phyloP scores from a whole-genome alignment of 805 yeast genomes.

The Pichia cephalocereana region DNA sequence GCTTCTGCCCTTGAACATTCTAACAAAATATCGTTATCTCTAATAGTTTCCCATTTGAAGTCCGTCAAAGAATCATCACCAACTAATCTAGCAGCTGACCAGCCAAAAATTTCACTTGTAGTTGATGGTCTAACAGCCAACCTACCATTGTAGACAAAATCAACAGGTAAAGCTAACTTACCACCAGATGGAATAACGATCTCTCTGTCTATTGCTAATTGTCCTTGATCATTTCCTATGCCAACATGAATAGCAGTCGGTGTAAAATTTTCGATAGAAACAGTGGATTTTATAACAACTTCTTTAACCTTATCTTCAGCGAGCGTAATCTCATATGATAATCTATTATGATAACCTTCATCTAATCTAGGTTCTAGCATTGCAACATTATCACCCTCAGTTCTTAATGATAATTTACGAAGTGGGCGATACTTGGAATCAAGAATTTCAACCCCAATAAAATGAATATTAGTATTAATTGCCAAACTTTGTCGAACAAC shows the following conservation, averaged over 20 bases:
- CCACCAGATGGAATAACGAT: slow-evolving; percentile 45
- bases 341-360: slow-evolving; percentile 51
- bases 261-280: slow-evolving; percentile 59
- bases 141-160: slow-evolving; percentile 47
- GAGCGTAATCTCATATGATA: slow-evolving; percentile 61
- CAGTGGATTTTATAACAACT: slow-evolving; percentile 69
- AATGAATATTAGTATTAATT: slow-evolving; percentile 51
- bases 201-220: slow-evolving; percentile 23
- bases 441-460: slow-evolving; percentile 52
- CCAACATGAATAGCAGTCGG: slow-evolving; percentile 44
- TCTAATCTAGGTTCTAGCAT: slow-evolving; percentile 50
- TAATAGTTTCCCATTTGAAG: slow-evolving; percentile 57
- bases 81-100: slow-evolving; percentile 47
- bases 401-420: slow-evolving; percentile 53
- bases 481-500: slow-evolving; percentile 70
- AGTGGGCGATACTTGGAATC: slow-evolving; percentile 48
- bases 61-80: slow-evolving; percentile 12
- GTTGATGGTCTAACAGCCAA: slow-evolving; percentile 56
- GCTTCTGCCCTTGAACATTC: slow-evolving; percentile 43
- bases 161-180: slow-evolving; percentile 65
- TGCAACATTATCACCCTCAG: slow-evolving; percentile 77
- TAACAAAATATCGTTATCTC: slow-evolving; percentile 41
- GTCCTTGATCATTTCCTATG: slow-evolving; percentile 25
- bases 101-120: slow-evolving; percentile 41
- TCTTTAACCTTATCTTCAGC: slow-evolving; percentile 72